phyloP scores from a whole-genome alignment of 257 asterid genomes.

The Fraxinus pennsylvanica region DNA sequence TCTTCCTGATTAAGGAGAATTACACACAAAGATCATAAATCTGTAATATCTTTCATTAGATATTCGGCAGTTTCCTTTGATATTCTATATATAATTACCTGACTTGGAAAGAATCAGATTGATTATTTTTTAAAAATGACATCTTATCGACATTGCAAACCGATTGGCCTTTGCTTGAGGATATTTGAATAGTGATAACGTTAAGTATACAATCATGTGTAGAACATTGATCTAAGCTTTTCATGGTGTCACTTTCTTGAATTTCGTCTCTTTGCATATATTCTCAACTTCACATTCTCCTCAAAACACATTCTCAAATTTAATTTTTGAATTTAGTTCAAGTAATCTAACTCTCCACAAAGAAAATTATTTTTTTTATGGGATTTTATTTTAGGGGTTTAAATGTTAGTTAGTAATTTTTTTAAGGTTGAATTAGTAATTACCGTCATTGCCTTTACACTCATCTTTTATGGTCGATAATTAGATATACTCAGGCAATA shows the following conservation, averaged over 20 bases:
- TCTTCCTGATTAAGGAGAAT: no score
- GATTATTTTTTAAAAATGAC: neutral
- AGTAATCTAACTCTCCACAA: neutral
- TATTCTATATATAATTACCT: constrained; percentile 4
- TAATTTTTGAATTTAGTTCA: no score
- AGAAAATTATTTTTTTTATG: neutral
- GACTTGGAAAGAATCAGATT: neutral
- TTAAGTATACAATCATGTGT: neutral
- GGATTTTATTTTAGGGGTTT: no score
- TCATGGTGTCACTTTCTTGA: neutral
- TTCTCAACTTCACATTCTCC: no score
- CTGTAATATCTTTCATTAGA: no score
- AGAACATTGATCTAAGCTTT: neutral
- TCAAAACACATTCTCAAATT: no score
- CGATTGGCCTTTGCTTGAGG: no score
- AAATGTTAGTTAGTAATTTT: no score
- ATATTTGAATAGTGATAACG: no score
- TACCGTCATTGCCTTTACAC: neutral
- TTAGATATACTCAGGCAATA: neutral
- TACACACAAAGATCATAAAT: no score
- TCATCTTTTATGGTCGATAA: neutral
- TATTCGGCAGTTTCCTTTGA: neutral
- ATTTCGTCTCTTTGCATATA: neutral
- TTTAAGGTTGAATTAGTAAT: neutral
- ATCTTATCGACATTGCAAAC: neutral